A percentile compares a stretch with the other conserved stretches of the same genome.
Evolutionary conservation across 805 yeast species (phyloP).

Genomic region (Ogataea allantospora): DNA sequence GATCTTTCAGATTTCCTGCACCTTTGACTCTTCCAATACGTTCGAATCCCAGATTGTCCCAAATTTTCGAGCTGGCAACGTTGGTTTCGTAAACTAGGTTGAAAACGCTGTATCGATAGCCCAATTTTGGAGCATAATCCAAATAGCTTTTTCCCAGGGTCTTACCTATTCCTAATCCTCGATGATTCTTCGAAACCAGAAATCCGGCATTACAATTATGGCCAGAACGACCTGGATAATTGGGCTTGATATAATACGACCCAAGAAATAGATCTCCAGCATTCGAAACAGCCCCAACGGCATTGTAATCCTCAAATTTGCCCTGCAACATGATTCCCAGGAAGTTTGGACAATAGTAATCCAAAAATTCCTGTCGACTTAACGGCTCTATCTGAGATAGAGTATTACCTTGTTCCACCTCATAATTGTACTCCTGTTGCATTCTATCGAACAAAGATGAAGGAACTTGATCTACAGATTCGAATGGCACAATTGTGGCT

Average conservation of each 20-base stretch:
- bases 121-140: constrained; percentile 71
- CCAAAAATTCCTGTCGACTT: constrained; percentile 48
- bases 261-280: constrained; percentile 61
- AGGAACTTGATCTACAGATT: constrained; percentile 50
- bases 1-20: constrained; percentile 74
- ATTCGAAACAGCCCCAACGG: constrained; percentile 17
- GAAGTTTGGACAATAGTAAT: constrained; percentile 67
- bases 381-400: constrained; percentile 58
- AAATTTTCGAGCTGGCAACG: constrained; percentile 66
- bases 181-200: constrained; percentile 53
- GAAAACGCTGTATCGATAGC: constrained; percentile 81
- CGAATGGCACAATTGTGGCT: constrained; percentile 61
- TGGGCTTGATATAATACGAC: constrained; percentile 79
- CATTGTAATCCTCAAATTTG: constrained; percentile 18
- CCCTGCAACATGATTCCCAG: constrained; percentile 60
- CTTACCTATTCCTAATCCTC: constrained; percentile 66
- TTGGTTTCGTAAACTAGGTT: constrained; percentile 85
- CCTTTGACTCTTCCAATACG: constrained; percentile 70
- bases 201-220: constrained; percentile 91
- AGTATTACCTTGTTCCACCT: constrained; percentile 70
- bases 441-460: constrained; percentile 44
- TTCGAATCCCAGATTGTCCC: constrained; percentile 84
- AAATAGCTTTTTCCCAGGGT: constrained; percentile 68
- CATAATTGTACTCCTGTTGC: constrained; percentile 54
- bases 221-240: constrained; percentile 79